A percentile compares a stretch with the other conserved stretches of the same genome.
These are phyloP conservation scores for Candolleomyces efflorescens DNA, from an alignment of 768 basidiomycete species.

Conservation along the genomic window DNA sequence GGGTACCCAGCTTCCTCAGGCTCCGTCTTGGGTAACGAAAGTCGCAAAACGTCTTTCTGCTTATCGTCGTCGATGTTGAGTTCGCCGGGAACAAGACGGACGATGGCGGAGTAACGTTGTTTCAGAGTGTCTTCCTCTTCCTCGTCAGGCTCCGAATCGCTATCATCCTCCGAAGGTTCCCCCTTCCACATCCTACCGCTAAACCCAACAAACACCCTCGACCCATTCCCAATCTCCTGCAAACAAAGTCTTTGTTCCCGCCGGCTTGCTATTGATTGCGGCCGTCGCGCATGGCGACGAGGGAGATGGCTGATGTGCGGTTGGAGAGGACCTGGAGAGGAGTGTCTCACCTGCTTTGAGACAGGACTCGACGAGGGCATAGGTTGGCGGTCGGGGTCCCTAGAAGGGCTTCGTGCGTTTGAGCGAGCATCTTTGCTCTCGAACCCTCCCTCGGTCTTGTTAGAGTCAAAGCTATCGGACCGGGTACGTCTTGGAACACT, in stretches of 20 bases:
- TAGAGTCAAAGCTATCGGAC: not conserved
- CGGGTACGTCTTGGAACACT: not conserved
- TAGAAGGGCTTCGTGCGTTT: not conserved
- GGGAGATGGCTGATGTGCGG: slow-evolving; percentile 2
- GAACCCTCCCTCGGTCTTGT: slow-evolving; percentile 2
- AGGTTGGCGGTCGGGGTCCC: not conserved
- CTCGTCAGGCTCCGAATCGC: not conserved
- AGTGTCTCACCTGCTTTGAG: not conserved
- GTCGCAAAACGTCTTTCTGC: not conserved
- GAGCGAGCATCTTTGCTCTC: not conserved
- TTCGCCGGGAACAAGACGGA: not conserved
- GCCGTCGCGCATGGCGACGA: not conserved
- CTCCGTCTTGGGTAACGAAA: slow-evolving; percentile 1
- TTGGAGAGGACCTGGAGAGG: not conserved
- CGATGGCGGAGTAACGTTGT: slow-evolving; percentile 1
- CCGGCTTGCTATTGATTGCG: not conserved
- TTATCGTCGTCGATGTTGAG: not conserved
- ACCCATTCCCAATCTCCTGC: slow-evolving; percentile 8
- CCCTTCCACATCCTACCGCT: slow-evolving; percentile 7
- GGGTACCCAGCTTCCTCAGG: not conserved
- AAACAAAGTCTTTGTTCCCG: slow-evolving; percentile 2
- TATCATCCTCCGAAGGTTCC: not conserved
- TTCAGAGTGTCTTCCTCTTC: not conserved
- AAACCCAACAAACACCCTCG: not conserved
- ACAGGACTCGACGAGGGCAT: not conserved